Conservation (phyloP, 1,284 basidiomycete genomes). For the Kalmanozyma brasiliensis region DNA sequence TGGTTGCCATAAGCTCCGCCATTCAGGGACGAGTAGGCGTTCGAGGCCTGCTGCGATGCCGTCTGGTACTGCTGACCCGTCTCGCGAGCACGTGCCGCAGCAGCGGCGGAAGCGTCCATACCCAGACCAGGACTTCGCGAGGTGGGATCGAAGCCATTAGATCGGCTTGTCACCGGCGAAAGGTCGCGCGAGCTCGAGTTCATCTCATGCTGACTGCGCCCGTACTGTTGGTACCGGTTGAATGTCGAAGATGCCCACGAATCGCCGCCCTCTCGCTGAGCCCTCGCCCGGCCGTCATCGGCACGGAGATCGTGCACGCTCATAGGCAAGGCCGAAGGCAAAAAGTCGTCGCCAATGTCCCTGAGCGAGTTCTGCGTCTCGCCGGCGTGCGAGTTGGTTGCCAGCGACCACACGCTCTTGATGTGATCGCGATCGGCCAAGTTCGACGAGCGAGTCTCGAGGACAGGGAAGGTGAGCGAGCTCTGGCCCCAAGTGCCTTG, state of each 20-base stretch:
- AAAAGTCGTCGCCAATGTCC: slow-evolving; percentile 57
- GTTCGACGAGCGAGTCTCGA: slow-evolving; percentile 40
- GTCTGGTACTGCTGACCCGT: slow-evolving; percentile 28
- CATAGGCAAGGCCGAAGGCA: slow-evolving; percentile 53
- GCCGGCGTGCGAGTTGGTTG: slow-evolving; percentile 42
- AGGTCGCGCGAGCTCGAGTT: slow-evolving; percentile 28
- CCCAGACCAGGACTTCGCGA: slow-evolving; percentile 41
- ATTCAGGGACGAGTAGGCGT: slow-evolving; percentile 25
- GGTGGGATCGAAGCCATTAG: slow-evolving; percentile 41
- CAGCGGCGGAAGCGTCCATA: slow-evolving; percentile 29
- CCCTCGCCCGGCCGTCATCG: slow-evolving; percentile 22
- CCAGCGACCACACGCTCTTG: slow-evolving; percentile 61
- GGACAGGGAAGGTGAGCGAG: slow-evolving; percentile 54
- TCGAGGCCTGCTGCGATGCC: slow-evolving; percentile 30
- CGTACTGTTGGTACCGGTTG: slow-evolving; percentile 36
- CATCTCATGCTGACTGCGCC: slow-evolving; percentile 22
- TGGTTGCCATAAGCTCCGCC: slow-evolving; percentile 26
- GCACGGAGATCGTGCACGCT: slow-evolving; percentile 53
- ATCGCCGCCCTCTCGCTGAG: slow-evolving; percentile 13
- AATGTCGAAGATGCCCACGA: slow-evolving; percentile 29
- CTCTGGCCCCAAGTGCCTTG: slow-evolving; percentile 56
- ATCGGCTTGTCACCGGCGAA: slow-evolving; percentile 30
- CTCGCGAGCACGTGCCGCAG: slow-evolving; percentile 29
- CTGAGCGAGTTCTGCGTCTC: slow-evolving; percentile 58
- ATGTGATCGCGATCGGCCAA: slow-evolving; percentile 51